Evolutionary conservation across 1,284 basidiomycete genomes (phyloP).

Genomic region (Trichosporon sp.): DNA sequence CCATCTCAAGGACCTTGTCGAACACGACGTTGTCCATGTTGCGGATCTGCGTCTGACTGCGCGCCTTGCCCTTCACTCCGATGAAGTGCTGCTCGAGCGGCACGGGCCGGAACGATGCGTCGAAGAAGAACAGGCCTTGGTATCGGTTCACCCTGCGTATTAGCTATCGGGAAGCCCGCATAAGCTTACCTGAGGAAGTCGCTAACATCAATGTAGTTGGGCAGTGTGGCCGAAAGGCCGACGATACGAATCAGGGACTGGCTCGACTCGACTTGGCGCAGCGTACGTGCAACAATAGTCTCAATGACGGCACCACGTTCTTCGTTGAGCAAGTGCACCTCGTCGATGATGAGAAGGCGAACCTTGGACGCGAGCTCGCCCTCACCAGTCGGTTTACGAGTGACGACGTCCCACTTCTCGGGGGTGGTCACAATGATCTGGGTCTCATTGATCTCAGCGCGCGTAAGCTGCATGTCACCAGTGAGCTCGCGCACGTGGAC

Average conservation of each 20-base stretch:
- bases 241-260: slow-evolving; percentile 98
- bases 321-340: slow-evolving; percentile 96
- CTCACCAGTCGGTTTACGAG: slow-evolving; percentile 93
- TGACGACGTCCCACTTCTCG: slow-evolving; percentile 99
- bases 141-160: slow-evolving; percentile 76
- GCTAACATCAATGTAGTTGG: slow-evolving; percentile 96
- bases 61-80: slow-evolving; percentile 89
- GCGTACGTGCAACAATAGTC: slow-evolving; percentile 93
- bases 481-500: slow-evolving; percentile 91
- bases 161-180: background rate
- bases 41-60: slow-evolving; percentile 71
- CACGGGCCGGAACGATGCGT: slow-evolving; percentile 94
- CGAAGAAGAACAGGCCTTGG: slow-evolving; percentile 97
- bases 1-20: slow-evolving; percentile 74
- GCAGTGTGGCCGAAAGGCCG: slow-evolving; percentile 95
- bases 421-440: slow-evolving; percentile 99
- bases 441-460: slow-evolving; percentile 89
- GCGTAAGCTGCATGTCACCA: slow-evolving; percentile 98
- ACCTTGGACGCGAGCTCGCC: slow-evolving; percentile 90
- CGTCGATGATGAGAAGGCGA: slow-evolving; percentile 95
- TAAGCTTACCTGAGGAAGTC: slow-evolving; percentile 78
- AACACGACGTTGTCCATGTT: slow-evolving; percentile 90
- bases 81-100: slow-evolving; percentile 98
- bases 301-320: slow-evolving; percentile 98
- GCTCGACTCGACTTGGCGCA: slow-evolving; percentile 92